Conservation (phyloP, 2,329 filamentous ascomycete genomes). For the Ophioceras dolichostomum region DNA sequence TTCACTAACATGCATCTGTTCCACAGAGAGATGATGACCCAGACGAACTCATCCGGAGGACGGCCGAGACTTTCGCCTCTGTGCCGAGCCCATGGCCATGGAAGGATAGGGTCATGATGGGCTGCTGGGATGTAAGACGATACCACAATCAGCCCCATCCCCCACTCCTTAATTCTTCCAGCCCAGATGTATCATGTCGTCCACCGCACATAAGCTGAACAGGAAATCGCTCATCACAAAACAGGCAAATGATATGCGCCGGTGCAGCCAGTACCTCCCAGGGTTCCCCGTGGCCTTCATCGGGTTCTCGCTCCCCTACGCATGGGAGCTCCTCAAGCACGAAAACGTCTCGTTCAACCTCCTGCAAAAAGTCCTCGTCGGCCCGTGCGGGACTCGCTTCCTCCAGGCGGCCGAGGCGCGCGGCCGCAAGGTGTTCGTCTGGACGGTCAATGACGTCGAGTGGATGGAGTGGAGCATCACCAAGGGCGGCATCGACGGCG, state of each 20-base stretch:
- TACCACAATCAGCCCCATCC: background rate
- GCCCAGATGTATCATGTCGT: too few relatives aligned
- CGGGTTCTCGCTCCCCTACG: constrained; percentile 53
- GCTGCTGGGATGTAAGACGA: constrained; percentile 65
- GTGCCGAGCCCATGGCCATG: constrained; percentile 45
- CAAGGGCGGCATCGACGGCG: constrained; percentile 52
- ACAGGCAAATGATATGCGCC: constrained; percentile 54
- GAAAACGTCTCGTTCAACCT: constrained; percentile 71
- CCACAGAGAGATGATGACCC: constrained; percentile 55
- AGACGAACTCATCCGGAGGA: constrained; percentile 55
- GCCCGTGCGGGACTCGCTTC: constrained; percentile 55
- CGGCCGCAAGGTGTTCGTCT: constrained; percentile 55
- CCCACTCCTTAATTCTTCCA: background rate
- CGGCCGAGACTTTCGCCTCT: constrained; percentile 49
- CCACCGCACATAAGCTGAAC: too few relatives aligned
- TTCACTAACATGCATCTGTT: too few relatives aligned
- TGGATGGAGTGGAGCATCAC: constrained; percentile 75
- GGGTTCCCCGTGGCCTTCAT: constrained; percentile 55
- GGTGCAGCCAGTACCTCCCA: constrained; percentile 50
- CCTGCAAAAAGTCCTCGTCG: constrained; percentile 54
- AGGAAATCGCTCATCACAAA: background rate
- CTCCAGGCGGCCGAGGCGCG: constrained; percentile 43
- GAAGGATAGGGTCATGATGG: constrained; percentile 63
- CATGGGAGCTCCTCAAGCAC: constrained; percentile 52
- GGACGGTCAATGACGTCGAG: constrained; percentile 74